These are phyloP conservation scores for Obelidium mucronatum DNA, from an alignment of 192 early-diverging fungal genomes.

Conservation along the genomic window DNA sequence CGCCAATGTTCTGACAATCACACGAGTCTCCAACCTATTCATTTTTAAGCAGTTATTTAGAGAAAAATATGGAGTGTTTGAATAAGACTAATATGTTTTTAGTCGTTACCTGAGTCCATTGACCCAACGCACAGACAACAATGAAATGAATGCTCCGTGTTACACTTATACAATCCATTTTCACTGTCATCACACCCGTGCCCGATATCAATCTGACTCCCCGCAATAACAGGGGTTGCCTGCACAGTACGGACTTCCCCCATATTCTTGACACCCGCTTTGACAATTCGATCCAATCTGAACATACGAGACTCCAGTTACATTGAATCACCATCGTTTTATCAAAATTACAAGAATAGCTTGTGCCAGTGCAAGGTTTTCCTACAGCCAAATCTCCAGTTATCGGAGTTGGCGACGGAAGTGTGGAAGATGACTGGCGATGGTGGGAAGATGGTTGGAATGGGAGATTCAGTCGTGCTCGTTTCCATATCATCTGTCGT, in stretches of 20 bases:
- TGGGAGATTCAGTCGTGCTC: background rate
- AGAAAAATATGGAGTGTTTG: background rate
- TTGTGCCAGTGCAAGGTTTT: background rate
- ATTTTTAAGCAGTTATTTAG: background rate
- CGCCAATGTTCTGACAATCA: background rate
- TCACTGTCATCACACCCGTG: background rate
- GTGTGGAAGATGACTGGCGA: too few relatives aligned
- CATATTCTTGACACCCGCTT: background rate
- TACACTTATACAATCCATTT: background rate
- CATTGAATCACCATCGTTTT: background rate
- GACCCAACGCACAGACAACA: background rate
- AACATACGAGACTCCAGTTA: background rate
- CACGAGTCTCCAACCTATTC: background rate
- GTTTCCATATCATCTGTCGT: background rate
- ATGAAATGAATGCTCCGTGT: background rate
- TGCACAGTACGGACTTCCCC: background rate
- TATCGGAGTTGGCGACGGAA: background rate
- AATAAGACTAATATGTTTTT: too few relatives aligned
- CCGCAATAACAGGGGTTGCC: background rate
- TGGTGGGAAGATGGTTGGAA: background rate
- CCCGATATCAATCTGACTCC: background rate
- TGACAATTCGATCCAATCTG: background rate
- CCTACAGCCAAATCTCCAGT: background rate
- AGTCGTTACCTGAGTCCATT: background rate
- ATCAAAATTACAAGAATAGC: background rate